These are phyloP conservation scores for Leccinum fallax DNA, from an alignment of 1,284 basidiomycete genomes.

Conservation along the genomic window DNA sequence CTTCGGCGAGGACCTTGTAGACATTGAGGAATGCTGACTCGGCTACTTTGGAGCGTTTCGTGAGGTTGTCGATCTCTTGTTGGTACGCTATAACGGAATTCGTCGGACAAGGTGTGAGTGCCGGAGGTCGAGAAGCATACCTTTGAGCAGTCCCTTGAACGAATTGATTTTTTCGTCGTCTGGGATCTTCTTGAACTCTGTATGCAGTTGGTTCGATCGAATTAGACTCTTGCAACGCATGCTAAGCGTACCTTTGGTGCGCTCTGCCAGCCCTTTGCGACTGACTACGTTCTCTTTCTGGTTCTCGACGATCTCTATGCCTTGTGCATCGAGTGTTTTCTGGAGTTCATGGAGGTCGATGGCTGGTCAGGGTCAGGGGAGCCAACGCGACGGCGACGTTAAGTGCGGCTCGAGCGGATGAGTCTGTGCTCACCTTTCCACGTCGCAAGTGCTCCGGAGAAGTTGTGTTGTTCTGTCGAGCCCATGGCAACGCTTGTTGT, in stretches of 20 bases:
- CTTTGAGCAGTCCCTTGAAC: slow-evolving; percentile 88
- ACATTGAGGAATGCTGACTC: slow-evolving; percentile 94
- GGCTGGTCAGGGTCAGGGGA: slow-evolving; percentile 46
- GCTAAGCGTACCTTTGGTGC: slow-evolving; percentile 77
- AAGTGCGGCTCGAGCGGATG: not conserved
- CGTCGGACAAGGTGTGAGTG: not conserved
- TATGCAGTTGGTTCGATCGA: not conserved
- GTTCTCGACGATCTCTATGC: slow-evolving; percentile 94
- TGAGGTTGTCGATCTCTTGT: slow-evolving; percentile 93
- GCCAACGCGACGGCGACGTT: not conserved
- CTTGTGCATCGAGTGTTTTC: slow-evolving; percentile 87
- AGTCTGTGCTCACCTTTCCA: slow-evolving; percentile 72
- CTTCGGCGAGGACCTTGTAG: slow-evolving; percentile 92
- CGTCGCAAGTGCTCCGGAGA: slow-evolving; percentile 82
- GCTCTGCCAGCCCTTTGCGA: slow-evolving; percentile 90
- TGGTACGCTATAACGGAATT: slow-evolving; percentile 74
- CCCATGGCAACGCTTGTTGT: slow-evolving; percentile 32
- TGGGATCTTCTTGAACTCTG: slow-evolving; percentile 93
- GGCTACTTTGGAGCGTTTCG: slow-evolving; percentile 86
- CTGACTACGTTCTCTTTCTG: slow-evolving; percentile 95
- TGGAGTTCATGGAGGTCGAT: slow-evolving; percentile 91
- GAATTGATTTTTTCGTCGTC: slow-evolving; percentile 83
- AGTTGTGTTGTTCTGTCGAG: slow-evolving; percentile 63
- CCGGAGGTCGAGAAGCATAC: slow-evolving; percentile 38
- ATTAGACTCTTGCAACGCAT: not conserved